These are phyloP conservation scores for Sarocladiaceae sp. DNA, from an alignment of 2,329 filamentous ascomycete species.

Conservation along the genomic window DNA sequence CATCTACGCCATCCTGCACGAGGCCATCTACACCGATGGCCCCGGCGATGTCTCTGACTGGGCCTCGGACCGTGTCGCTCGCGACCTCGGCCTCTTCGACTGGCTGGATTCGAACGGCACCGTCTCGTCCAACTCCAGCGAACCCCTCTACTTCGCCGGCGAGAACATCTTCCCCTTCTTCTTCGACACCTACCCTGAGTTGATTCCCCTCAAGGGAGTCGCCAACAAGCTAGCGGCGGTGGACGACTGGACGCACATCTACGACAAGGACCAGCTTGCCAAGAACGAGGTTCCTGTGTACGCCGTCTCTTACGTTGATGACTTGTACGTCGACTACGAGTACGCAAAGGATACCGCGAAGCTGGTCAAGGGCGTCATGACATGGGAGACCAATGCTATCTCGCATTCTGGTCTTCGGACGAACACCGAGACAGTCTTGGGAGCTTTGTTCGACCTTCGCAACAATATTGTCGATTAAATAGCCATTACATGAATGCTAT, in stretches of 20 bases:
- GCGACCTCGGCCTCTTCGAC: slow-evolving; percentile 36
- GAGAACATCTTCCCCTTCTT: slow-evolving; percentile 90
- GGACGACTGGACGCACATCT: slow-evolving; percentile 68
- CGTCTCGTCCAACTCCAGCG: slow-evolving; percentile 22
- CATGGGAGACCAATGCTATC: slow-evolving; percentile 78
- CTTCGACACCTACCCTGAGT: slow-evolving; percentile 73
- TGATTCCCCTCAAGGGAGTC: slow-evolving; percentile 59
- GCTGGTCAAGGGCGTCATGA: slow-evolving; percentile 69
- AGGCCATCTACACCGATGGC: slow-evolving; percentile 77
- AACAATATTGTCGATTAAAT: slow-evolving; percentile 59
- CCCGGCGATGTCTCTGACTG: slow-evolving; percentile 59
- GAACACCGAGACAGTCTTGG: slow-evolving; percentile 69
- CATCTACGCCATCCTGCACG: slow-evolving; percentile 82
- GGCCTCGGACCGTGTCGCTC: slow-evolving; percentile 63
- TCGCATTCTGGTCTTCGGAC: slow-evolving; percentile 78
- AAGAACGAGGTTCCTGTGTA: slow-evolving; percentile 82
- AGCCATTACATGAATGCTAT: too few species aligned
- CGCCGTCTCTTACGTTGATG: slow-evolving; percentile 73
- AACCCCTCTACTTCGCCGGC: slow-evolving; percentile 72
- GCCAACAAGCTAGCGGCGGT: slow-evolving; percentile 65
- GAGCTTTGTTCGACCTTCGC: slow-evolving; percentile 67
- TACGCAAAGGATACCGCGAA: slow-evolving; percentile 66
- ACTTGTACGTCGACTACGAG: slow-evolving; percentile 86
- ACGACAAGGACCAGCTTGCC: slow-evolving; percentile 67
- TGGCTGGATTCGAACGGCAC: slow-evolving; percentile 37